Base-by-base conservation (phyloP, 495 filamentous ascomycete genomes). In the Pseudevernia furfuracea region DNA sequence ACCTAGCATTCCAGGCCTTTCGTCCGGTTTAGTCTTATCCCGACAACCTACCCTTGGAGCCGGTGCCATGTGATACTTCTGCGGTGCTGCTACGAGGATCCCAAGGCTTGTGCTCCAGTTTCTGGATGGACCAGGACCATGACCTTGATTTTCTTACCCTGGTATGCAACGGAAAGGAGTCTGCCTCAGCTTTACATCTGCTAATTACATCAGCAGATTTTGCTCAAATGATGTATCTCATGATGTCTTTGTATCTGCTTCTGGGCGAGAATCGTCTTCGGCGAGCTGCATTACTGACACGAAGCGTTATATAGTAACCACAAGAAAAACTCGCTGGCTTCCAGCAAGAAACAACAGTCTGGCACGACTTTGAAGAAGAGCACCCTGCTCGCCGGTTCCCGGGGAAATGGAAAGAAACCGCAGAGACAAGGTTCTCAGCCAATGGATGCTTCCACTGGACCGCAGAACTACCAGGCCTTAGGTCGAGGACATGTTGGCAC, bases 281-380 rank as follows among this genome's bases (percentile, higher is more conserved):
- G 28, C 39, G n/a, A 58, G 49, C 52, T 28, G 52, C 53, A 11
- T 37, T 17, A 58, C 61, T 63, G 56, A 63, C 61, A 63, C n/a
- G 4, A 39, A 53, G 39, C 39, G 19, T 49, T 56, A 38, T 56
- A 55, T 56, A 65, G 46, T 53, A 15, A 46, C 41, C 46, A 41
- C 43, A 56, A 65, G 63, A 46, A n/a, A n/a, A 55, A 10, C 17
- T 44, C 38, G 52, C 41, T 63, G 61, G 52, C 38, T 46, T 58
- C 61, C 52, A 41, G 41, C 59, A 68, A 68, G 37, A 61, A 57
- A 63, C 32, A 48, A 14, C 36, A 46, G 43, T 57, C 65, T 64
- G 55, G 60, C 17, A 38, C 60, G 28, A 53, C 25, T 15, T 23
- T 37, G 17, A 69, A 64, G 41, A 69, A 63, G 64, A 69, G 66